Conservation (phyloP, 768 basidiomycete species). For the Leccinum subtestaceum region DNA sequence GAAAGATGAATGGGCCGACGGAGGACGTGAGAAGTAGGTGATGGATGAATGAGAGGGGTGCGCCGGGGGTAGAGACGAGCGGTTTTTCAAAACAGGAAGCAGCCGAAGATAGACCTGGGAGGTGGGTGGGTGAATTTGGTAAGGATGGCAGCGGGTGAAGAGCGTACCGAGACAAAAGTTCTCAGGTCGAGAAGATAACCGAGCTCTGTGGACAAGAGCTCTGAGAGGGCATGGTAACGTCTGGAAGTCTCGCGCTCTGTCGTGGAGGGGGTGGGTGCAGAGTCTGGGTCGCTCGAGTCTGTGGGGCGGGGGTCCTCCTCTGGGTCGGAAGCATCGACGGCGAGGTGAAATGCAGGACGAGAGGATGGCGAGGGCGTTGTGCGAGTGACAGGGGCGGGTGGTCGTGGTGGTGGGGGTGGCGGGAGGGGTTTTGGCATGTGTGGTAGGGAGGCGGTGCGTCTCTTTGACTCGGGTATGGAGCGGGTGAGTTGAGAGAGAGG, state of each 20-base stretch:
- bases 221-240: constrained; percentile 74
- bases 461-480: not conserved
- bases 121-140: not conserved
- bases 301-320: constrained; percentile 12
- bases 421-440: constrained; percentile 27
- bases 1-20: constrained; percentile 41
- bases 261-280: not conserved
- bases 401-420: not conserved
- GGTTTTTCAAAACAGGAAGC: constrained; percentile 46
- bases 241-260: constrained; percentile 39
- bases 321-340: constrained; percentile 16
- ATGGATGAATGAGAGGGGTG: constrained; percentile 26
- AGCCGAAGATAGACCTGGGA: constrained; percentile 64
- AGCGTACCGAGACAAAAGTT: constrained; percentile 69
- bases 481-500: not conserved
- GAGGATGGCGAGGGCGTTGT: not conserved
- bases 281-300: constrained; percentile 4
- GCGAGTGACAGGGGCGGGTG: not conserved
- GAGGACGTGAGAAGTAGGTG: constrained; percentile 35
- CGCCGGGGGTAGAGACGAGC: constrained; percentile 17
- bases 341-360: constrained; percentile 17
- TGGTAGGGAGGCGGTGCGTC: constrained; percentile 44
- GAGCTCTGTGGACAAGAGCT: constrained; percentile 82
- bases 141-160: constrained; percentile 1
- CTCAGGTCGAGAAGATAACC: constrained; percentile 79